Base-by-base conservation (phyloP, 2,329 filamentous ascomycete genomes). In the Pseudocercospora macadamiae region DNA sequence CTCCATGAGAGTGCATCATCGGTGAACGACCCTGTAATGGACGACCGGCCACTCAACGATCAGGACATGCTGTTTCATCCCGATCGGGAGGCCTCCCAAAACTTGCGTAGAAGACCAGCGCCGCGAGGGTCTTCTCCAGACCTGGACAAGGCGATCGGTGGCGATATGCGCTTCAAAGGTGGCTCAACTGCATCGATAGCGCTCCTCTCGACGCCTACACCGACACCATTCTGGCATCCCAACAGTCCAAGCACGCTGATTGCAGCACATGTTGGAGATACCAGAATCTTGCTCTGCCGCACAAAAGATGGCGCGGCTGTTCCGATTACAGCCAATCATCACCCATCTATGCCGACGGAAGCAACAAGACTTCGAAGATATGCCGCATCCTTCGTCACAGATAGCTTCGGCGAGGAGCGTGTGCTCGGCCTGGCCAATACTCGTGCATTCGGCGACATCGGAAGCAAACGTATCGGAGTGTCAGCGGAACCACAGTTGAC, bases 401-500 rank as follows among this genome's bases (percentile, higher is more conserved):
- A 99, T 76, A 96, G 91, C 30, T 99, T 99, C 74, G 95, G 95
- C 71, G 95, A 99, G 77, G 93, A 97, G 76, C 91, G 95, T 66
- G 95, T 99, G 75, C 88, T 88, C 12, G 93, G 95, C 0, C 83
- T 99, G 0, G 95, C 95, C 66, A 99, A 99, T 77, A 96, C 91
- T 28, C 89, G 95, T 26, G 84, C 95, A 3, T 97, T 99, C 72
- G 95, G 95, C 23, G 95, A 99, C 77, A 91, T 97, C 77, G 84
- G 84, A 30, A 90, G 87, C 57, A 99, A 99, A 77, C 89, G 93
- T 54, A 88, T 97, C 53, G 95, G 95, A 25, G 93, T 99, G 10
- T 93, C 89, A 3, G 95, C 95, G 1, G 95, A 99, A 75, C 95
- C 95, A 0, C 93, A 97, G 71, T 86, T 97, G 61, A 86, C 85